Conservation (phyloP, 2,329 filamentous ascomycete species). For the Alternaria burnsii region DNA sequence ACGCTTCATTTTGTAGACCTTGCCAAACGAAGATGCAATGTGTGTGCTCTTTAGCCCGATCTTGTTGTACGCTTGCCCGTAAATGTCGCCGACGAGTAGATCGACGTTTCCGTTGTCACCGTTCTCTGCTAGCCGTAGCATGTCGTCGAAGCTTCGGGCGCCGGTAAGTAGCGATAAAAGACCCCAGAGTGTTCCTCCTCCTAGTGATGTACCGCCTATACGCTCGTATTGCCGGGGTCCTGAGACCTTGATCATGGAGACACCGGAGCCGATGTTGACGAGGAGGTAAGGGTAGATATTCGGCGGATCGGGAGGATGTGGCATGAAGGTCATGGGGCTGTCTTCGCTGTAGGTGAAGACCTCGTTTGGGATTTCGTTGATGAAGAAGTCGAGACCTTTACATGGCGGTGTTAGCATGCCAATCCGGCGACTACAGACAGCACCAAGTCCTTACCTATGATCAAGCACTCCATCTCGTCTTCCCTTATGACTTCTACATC, state of each 20-base stretch:
- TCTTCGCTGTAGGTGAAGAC: constrained; percentile 91
- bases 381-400: constrained; percentile 94
- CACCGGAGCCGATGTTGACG: constrained; percentile 97
- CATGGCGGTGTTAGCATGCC: constrained; percentile 10
- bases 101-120: constrained; percentile 95
- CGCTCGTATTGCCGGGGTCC: constrained; percentile 86
- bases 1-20: constrained; percentile 92
- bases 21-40: constrained; percentile 95
- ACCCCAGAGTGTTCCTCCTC: constrained; percentile 97
- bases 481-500: constrained; percentile 89
- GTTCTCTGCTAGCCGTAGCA: constrained; percentile 88
- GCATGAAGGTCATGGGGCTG: constrained; percentile 88
- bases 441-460: constrained; percentile 72
- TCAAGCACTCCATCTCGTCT: constrained; percentile 98
- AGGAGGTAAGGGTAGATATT: constrained; percentile 92
- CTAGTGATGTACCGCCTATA: constrained; percentile 92
- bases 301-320: constrained; percentile 69
- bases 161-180: constrained; percentile 89
- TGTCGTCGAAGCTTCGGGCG: constrained; percentile 96
- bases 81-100: constrained; percentile 97
- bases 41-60: constrained; percentile 95
- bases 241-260: constrained; percentile 96
- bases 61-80: constrained; percentile 93
- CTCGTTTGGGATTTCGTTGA: constrained; percentile 94
- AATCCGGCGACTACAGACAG: not conserved